Percentiles rank a stretch among this genome's conserved stretches.
Conservation (phyloP, 371 early-diverging fungal species). For the Apophysomyces ossiformis region DNA sequence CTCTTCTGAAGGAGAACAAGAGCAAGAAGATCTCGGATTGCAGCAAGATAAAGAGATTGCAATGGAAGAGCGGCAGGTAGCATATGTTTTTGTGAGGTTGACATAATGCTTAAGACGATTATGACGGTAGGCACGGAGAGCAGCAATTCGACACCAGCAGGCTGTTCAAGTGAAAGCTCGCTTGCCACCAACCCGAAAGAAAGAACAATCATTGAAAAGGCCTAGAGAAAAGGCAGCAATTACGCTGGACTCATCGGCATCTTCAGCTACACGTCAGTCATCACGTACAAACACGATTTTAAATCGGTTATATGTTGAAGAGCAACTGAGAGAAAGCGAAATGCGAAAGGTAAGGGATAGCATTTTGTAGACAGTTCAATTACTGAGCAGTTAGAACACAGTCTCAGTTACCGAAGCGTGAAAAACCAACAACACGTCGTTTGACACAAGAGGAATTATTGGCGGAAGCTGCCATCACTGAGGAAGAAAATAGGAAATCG, state of each 20-base stretch:
- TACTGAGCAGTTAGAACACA: conserved; percentile 4
- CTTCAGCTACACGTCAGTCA: conserved; percentile 55
- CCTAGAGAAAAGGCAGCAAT: conserved; percentile 13
- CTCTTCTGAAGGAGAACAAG: conserved; percentile 64
- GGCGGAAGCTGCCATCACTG: conserved; percentile 64
- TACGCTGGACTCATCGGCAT: conserved; percentile 21
- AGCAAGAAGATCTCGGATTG: conserved; percentile 55
- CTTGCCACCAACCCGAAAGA: background rate
- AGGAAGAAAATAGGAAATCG: conserved; percentile 56
- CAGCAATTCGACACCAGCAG: background rate
- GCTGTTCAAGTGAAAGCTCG: background rate
- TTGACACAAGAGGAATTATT: conserved; percentile 65
- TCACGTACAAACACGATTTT: conserved; percentile 59
- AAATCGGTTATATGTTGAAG: conserved; percentile 57
- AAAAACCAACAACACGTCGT: conserved; percentile 43
- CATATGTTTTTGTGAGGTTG: conserved; percentile 6
- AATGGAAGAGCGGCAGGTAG: conserved; percentile 47
- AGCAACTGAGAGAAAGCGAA: conserved; percentile 55
- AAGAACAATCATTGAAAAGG: conserved; percentile 15
- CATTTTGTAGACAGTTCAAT: background rate
- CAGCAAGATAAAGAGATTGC: conserved; percentile 47
- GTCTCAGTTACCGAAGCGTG: conserved; percentile 51
- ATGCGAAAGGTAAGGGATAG: conserved; percentile 37
- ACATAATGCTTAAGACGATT: background rate
- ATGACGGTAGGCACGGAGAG: conserved; percentile 25